These are phyloP conservation scores for Backusella macrospora DNA, from an alignment of 192 early-diverging fungal genomes.

Conservation along the genomic window DNA sequence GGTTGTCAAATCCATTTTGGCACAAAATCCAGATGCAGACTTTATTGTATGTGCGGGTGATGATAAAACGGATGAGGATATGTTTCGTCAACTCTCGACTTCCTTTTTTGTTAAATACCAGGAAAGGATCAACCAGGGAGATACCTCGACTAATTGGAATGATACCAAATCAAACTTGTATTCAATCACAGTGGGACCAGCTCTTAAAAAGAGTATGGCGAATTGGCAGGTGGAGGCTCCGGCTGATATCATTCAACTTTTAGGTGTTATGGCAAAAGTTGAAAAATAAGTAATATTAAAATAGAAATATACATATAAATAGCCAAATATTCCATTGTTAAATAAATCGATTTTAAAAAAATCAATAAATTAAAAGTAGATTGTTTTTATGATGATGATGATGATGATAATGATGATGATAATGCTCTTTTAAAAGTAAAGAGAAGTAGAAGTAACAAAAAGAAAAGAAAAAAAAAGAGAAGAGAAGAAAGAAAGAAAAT, in stretches of 20 bases:
- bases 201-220: slow-evolving; percentile 89
- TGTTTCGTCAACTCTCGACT: slow-evolving; percentile 69
- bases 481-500: no score
- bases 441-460: neutral
- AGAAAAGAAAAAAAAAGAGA: no score
- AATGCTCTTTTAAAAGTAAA: no score
- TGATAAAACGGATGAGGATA: slow-evolving; percentile 91
- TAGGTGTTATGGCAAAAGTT: slow-evolving; percentile 13
- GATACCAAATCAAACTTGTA: slow-evolving; percentile 47
- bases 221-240: slow-evolving; percentile 82
- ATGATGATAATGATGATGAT: no score
- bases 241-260: slow-evolving; percentile 59
- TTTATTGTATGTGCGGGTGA: slow-evolving; percentile 88
- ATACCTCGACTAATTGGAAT: neutral
- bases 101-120: neutral
- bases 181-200: slow-evolving; percentile 81
- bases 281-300: no score
- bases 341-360: no score
- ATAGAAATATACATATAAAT: no score
- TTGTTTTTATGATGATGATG: no score
- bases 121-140: neutral
- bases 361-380: no score
- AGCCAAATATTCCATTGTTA: no score
- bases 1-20: slow-evolving; percentile 76
- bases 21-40: slow-evolving; percentile 56